Percentiles rank a stretch among this genome's conserved stretches.
Evolutionary conservation across 257 asterid species (phyloP).

Genomic region (Solanum piurae): DNA sequence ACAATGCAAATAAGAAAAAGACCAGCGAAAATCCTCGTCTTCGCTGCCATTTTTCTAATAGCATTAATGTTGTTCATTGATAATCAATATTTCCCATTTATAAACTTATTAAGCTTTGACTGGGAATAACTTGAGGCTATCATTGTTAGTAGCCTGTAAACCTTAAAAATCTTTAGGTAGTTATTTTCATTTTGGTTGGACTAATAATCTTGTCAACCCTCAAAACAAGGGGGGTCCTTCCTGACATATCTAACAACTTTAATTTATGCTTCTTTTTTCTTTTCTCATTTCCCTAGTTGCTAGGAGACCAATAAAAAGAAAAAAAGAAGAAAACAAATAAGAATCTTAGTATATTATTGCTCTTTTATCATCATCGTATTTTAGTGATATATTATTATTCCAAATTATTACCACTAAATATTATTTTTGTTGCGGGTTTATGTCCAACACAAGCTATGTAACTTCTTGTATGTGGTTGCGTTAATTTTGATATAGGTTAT

Average conservation of each 20-base stretch:
- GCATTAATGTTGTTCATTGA: background rate
- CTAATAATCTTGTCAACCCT: background rate
- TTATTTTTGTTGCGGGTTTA: background rate
- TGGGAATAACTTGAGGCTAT: background rate
- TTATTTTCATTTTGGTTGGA: background rate
- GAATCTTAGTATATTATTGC: background rate
- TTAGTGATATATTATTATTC: background rate
- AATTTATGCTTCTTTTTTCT: background rate
- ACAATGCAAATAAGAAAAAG: conserved; percentile 19
- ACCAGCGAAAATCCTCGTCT: conserved; percentile 17
- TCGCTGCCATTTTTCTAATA: conserved; percentile 19
- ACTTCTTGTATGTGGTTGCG: background rate
- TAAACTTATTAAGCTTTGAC: background rate
- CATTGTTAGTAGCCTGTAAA: background rate
- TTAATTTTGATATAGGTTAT: background rate
- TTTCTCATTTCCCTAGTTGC: background rate
- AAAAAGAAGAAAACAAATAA: background rate
- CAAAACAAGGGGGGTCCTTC: background rate
- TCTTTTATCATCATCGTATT: background rate
- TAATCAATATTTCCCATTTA: conserved; percentile 4
- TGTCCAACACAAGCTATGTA: background rate
- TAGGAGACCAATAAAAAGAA: background rate
- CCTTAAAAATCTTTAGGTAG: background rate
- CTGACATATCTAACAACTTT: background rate
- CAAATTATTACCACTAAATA: background rate